Evolutionary conservation across 768 basidiomycete genomes (phyloP).

Genomic region (Podaxis carcinomalis): DNA sequence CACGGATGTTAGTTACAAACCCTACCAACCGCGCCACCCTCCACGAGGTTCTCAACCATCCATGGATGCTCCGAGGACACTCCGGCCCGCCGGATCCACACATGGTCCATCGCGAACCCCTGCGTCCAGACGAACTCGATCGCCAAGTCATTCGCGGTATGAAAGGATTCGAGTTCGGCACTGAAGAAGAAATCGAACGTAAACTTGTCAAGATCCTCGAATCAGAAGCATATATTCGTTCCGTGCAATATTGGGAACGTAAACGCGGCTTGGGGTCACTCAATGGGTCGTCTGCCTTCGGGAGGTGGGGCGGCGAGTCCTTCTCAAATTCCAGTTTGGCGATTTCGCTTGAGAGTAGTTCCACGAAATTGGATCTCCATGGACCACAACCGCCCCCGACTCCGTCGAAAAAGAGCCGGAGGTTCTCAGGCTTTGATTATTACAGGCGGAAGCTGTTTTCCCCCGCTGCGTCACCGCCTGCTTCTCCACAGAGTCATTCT

Average conservation of each 20-base stretch:
- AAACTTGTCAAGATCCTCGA: conserved; percentile 69
- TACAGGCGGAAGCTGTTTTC: conserved; percentile 88
- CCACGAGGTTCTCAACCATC: conserved; percentile 79
- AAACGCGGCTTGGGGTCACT: conserved; percentile 42
- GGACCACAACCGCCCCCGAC: conserved; percentile 26
- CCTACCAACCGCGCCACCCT: conserved; percentile 82
- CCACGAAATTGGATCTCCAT: conserved; percentile 33
- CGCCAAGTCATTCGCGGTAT: conserved; percentile 81
- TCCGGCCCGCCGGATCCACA: conserved; percentile 76
- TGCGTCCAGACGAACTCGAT: conserved; percentile 87
- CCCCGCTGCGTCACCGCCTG: conserved; percentile 45
- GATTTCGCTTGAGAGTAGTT: conserved; percentile 52
- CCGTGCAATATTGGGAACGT: conserved; percentile 76
- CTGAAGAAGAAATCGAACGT: conserved; percentile 79
- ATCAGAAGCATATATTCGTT: conserved; percentile 70
- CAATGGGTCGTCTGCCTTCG: conserved; percentile 28
- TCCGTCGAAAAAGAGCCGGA: conserved; percentile 62
- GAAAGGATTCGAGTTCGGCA: conserved; percentile 96
- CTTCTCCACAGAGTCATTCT: conserved; percentile 42
- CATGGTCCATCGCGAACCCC: conserved; percentile 84
- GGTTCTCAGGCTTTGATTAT: conserved; percentile 96
- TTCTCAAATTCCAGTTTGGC: conserved; percentile 69
- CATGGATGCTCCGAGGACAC: conserved; percentile 92
- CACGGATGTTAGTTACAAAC: conserved; percentile 94
- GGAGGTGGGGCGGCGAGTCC: conserved; percentile 39